These are phyloP conservation scores for Infundibulicybe gibba DNA, from an alignment of 768 basidiomycete genomes.

Conservation along the genomic window DNA sequence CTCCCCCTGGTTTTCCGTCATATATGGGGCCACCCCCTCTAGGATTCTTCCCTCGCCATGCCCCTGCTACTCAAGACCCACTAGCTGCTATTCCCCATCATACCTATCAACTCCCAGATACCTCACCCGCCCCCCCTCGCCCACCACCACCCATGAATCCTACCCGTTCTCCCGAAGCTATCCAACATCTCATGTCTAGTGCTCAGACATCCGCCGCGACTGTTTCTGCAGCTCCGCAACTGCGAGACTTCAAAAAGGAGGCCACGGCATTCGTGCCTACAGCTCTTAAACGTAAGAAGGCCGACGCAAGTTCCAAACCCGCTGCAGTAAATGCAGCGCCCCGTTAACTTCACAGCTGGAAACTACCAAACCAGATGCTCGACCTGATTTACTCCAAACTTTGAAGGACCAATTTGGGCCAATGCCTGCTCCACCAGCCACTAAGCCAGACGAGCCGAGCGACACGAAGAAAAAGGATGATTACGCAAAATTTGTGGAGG, in stretches of 20 bases:
- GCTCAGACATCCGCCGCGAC: constrained; percentile 53
- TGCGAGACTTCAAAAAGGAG: constrained; percentile 95
- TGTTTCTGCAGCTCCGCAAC: constrained; percentile 79
- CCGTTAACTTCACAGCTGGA: constrained; percentile 31
- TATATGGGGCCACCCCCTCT: constrained; percentile 48
- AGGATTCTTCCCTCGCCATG: constrained; percentile 60
- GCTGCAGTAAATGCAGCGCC: constrained; percentile 60
- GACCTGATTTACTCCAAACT: constrained; percentile 65
- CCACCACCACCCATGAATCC: constrained; percentile 44
- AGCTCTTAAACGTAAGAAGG: constrained; percentile 74
- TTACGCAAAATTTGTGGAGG: constrained; percentile 74
- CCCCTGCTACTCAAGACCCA: constrained; percentile 66
- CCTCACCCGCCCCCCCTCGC: constrained; percentile 29
- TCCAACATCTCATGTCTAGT: constrained; percentile 10
- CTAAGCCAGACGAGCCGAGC: constrained; percentile 5
- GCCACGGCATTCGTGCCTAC: constrained; percentile 89
- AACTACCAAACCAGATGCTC: constrained; percentile 28
- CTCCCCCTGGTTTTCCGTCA: constrained; percentile 20
- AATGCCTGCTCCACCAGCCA: constrained; percentile 18
- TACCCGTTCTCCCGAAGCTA: constrained; percentile 20
- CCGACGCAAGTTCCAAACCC: constrained; percentile 29
- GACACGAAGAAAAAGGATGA: constrained; percentile 51
- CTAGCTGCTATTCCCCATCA: constrained; percentile 72
- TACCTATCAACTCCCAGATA: constrained; percentile 74
- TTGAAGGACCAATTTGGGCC: constrained; percentile 60